Conservation (phyloP, 331 rosid species). For the Cydonia oblonga region DNA sequence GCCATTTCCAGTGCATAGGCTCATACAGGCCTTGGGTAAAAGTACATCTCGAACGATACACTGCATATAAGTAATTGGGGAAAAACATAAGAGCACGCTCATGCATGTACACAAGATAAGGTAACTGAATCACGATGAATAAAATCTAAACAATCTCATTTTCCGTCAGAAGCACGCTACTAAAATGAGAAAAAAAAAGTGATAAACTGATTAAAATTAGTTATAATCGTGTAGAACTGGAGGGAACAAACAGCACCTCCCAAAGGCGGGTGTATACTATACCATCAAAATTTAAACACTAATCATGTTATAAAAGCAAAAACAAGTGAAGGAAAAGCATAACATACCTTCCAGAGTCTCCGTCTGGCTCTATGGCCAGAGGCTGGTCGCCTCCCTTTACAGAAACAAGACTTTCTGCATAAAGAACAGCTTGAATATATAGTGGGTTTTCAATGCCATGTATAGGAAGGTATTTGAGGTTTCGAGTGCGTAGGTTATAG, state of each 20-base stretch:
- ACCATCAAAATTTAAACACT: not conserved
- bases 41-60: slow-evolving; percentile 60
- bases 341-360: slow-evolving; percentile 52
- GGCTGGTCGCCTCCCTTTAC: too few relatives aligned
- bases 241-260: not conserved
- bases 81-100: not conserved
- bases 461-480: too few relatives aligned
- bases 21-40: slow-evolving; percentile 77
- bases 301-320: not conserved
- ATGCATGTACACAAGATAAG: not conserved
- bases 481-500: too few relatives aligned
- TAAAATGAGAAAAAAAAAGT: not conserved
- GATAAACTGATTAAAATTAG: not conserved
- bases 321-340: not conserved
- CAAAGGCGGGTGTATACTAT: not conserved
- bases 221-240: not conserved
- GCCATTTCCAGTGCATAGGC: slow-evolving; percentile 80
- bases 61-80: slow-evolving; percentile 9
- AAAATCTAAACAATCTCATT: not conserved
- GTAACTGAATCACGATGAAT: not conserved
- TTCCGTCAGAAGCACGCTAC: not conserved
- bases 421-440: too few relatives aligned
- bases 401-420: too few relatives aligned
- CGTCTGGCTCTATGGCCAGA: slow-evolving; percentile 18
- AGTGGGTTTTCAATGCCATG: too few relatives aligned